Base-by-base conservation (phyloP, 306 rosid genomes). In the Cicer chorassanicum region DNA sequence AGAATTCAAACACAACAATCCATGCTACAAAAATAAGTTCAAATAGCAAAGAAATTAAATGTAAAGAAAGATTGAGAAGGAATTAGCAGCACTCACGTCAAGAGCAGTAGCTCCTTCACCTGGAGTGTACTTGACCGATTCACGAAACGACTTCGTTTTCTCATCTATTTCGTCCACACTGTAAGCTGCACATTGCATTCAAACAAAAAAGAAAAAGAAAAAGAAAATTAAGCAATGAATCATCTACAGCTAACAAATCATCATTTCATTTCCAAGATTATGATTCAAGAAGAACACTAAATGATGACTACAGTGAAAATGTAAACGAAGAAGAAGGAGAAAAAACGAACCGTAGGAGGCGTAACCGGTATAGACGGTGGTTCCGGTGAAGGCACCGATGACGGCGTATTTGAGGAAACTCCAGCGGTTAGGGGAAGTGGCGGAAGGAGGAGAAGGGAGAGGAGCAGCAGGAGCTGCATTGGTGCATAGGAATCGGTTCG, bases 121-220 rank as follows among this genome's bases (percentile, higher is more conserved):
- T 0, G 73, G 24, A 36, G 73, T 68, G 53, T 81, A 55, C 79
- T 77, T 84, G 1, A 53, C 75, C 13, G 87, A 76, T 5, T 81
- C 85, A 15, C 91, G 97, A 2, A 95, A 50, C 9, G 86, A 80
- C 86, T 34, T 90, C 0, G 96, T 86, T 86, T 85, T 90, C 59
- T 85, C 78, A 13, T 90, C 97, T 9, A 95, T 74, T 77, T 90
- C 97, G 1, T 89, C 85, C 60, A 66, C 54, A 57, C 77, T 78
- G 83, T 95, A 92, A 15, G 91, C 99, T 95, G 86, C 78, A 65
- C 49, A 55, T 69, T 72, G 5, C 79, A 68, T 46, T 73, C 64
- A 68, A 71, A 61, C 18, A 61, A 50, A 34, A 63, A 50, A 11
- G 3, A 18, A 38, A 36, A 0, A 9, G 2, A 55, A 21, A 6